Conservation (phyloP, 345 rosid genomes). For the Syzygium aromaticum region DNA sequence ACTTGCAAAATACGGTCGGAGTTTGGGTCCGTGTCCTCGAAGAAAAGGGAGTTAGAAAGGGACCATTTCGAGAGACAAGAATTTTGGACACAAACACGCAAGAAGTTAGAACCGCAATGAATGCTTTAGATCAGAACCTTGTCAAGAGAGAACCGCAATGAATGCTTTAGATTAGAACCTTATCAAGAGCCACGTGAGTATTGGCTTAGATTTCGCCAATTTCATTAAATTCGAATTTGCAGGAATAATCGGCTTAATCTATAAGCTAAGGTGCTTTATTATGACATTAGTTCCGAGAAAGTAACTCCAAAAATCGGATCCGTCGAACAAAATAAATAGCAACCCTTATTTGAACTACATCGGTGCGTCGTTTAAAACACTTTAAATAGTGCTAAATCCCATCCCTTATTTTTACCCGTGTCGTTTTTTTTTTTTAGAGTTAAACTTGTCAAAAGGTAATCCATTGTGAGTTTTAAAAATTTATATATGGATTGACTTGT, state of each 20-base stretch:
- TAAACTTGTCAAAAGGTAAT: background rate
- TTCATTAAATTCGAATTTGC: no score
- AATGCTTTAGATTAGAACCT: background rate
- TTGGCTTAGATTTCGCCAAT: no score
- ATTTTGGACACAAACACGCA: background rate
- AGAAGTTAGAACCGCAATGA: background rate
- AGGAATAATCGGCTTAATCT: background rate
- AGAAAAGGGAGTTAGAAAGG: background rate
- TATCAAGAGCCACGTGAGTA: background rate
- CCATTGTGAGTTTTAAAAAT: background rate
- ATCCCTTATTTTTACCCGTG: background rate
- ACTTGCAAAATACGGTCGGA: background rate
- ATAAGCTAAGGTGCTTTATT: no score
- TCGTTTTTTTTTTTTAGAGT: background rate
- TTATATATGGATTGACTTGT: background rate
- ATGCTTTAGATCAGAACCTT: background rate
- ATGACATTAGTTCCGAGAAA: background rate
- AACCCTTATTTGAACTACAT: background rate
- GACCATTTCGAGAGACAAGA: background rate
- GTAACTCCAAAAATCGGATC: background rate
- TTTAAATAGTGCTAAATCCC: background rate
- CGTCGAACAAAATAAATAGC: background rate
- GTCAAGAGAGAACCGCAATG: background rate
- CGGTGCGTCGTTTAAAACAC: background rate
- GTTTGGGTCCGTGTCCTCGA: accelerated